phyloP scores from a whole-genome alignment of 495 filamentous ascomycete species.

The Hypoxylon cercidicola region DNA sequence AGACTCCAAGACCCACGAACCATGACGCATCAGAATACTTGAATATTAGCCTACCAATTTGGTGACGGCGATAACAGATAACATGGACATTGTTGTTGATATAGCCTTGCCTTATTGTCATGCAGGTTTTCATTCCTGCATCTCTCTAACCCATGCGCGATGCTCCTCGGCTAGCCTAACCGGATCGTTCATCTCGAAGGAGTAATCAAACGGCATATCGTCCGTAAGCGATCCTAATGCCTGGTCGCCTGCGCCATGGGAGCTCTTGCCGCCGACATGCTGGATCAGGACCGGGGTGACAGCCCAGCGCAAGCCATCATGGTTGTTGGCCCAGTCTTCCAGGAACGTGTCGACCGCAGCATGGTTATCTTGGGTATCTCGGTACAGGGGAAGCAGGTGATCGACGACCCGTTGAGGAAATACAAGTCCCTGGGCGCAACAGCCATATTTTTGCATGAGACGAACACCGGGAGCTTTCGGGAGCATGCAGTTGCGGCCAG shows the following conservation, averaged over 20 bases:
- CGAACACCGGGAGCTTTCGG: constrained; percentile 30
- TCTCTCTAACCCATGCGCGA: constrained; percentile 19
- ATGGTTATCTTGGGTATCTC: constrained; percentile 44
- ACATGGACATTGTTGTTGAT: too few species aligned
- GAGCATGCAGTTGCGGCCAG: constrained; percentile 48
- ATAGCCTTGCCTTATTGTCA: too few species aligned
- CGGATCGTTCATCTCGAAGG: constrained; percentile 37
- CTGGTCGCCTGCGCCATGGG: constrained; percentile 37
- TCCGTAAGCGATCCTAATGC: constrained; percentile 34
- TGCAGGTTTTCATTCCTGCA: background rate
- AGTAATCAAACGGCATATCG: constrained; percentile 41
- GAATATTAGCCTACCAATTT: too few species aligned
- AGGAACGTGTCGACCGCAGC: constrained; percentile 57
- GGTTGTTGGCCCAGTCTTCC: constrained; percentile 56
- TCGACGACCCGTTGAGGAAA: constrained; percentile 49
- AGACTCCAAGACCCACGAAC: too few species aligned
- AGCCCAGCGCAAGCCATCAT: constrained; percentile 57
- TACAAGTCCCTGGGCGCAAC: constrained; percentile 53
- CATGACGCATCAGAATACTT: too few species aligned
- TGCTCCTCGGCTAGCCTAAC: constrained; percentile 33
- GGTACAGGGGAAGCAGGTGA: constrained; percentile 54
- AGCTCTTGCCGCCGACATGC: constrained; percentile 41
- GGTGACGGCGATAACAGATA: too few species aligned
- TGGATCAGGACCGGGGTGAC: constrained; percentile 62
- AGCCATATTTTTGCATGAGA: constrained; percentile 62